phyloP scores from a whole-genome alignment of 2,329 filamentous ascomycete species.

The Penicillium sp. region DNA sequence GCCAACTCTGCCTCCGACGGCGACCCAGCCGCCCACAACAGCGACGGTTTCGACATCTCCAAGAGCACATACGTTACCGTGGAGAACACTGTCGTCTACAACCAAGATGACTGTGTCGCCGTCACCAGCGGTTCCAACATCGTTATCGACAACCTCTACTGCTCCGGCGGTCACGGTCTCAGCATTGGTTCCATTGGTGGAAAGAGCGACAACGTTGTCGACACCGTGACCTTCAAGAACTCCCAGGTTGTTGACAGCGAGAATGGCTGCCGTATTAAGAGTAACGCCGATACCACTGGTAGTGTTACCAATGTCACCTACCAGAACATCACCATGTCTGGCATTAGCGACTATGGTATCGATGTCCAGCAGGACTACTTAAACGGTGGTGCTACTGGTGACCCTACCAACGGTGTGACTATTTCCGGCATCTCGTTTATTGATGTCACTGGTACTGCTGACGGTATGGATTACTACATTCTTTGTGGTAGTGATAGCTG shows the following conservation, averaged over 20 bases:
- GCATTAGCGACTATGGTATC: slow-evolving; percentile 52
- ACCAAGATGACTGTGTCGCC: slow-evolving; percentile 44
- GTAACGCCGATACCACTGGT: slow-evolving; percentile 41
- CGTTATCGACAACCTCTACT: slow-evolving; percentile 29
- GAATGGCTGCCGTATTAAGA: slow-evolving; percentile 43
- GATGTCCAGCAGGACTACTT: slow-evolving; percentile 55
- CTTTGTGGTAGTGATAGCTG: slow-evolving; percentile 44
- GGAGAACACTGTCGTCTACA: slow-evolving; percentile 44
- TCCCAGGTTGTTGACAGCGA: slow-evolving; percentile 48
- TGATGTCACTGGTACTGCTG: slow-evolving; percentile 38
- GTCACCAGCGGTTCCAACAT: slow-evolving; percentile 31
- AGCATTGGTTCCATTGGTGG: slow-evolving; percentile 44
- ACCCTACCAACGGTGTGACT: slow-evolving; percentile 39
- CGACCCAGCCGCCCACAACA: slow-evolving; percentile 44
- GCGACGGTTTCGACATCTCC: slow-evolving; percentile 53
- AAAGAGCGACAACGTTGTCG: slow-evolving; percentile 48
- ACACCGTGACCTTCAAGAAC: slow-evolving; percentile 52
- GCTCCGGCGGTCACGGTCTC: slow-evolving; percentile 40
- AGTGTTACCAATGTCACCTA: slow-evolving; percentile 46
- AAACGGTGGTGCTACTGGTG: slow-evolving; percentile 46
- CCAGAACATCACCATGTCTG: slow-evolving; percentile 47
- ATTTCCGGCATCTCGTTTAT: slow-evolving; percentile 38
- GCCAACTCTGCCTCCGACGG: slow-evolving; percentile 34
- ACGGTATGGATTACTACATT: slow-evolving; percentile 38
- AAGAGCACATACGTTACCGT: slow-evolving; percentile 50